A percentile compares a stretch with the other conserved stretches of the same genome.
Evolutionary conservation across 208 protist genomes (phyloP).

Genomic region (Leptomonas pyrrhocoris): DNA sequence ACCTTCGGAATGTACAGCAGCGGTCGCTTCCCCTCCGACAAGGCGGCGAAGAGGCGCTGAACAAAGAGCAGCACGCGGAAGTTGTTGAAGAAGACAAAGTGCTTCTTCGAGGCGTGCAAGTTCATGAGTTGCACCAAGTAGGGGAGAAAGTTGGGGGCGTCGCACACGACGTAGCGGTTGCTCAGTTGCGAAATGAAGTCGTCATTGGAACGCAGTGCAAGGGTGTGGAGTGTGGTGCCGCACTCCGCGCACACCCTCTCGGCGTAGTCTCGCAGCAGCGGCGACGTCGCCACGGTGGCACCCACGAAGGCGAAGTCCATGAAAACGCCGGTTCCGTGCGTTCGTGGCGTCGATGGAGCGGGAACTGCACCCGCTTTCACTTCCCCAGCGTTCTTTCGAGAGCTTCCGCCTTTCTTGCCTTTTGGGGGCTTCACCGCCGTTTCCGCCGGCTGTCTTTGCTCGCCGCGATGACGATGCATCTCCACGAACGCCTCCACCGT

Average conservation of each 20-base stretch:
- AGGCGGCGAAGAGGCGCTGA: slow-evolving; percentile 55
- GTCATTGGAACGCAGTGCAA: slow-evolving; percentile 45
- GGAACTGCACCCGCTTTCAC: neutral
- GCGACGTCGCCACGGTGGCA: slow-evolving; percentile 80
- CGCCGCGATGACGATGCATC: slow-evolving; percentile 17
- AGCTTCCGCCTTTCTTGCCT: neutral
- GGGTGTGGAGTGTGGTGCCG: slow-evolving; percentile 38
- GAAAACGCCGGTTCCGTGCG: neutral
- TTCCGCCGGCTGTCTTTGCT: neutral
- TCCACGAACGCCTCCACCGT: slow-evolving; percentile 51
- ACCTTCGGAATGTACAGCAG: slow-evolving; percentile 73
- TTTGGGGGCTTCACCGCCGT: neutral
- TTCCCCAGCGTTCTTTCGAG: neutral
- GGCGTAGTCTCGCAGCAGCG: slow-evolving; percentile 46
- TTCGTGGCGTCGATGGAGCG: neutral
- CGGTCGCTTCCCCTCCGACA: slow-evolving; percentile 50
- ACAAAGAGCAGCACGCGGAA: slow-evolving; percentile 72
- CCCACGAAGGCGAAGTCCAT: slow-evolving; percentile 88
- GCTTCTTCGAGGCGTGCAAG: slow-evolving; percentile 87
- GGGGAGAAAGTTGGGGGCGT: slow-evolving; percentile 68
- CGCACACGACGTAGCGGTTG: slow-evolving; percentile 79
- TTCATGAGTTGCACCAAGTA: slow-evolving; percentile 87
- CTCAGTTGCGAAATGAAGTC: slow-evolving; percentile 77
- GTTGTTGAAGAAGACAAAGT: slow-evolving; percentile 93
- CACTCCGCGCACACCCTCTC: slow-evolving; percentile 24